A percentile compares a stretch with the other conserved stretches of the same genome.
These are phyloP conservation scores for Arthroderma sp. DNA, from an alignment of 2,329 filamentous ascomycete species.

Conservation along the genomic window DNA sequence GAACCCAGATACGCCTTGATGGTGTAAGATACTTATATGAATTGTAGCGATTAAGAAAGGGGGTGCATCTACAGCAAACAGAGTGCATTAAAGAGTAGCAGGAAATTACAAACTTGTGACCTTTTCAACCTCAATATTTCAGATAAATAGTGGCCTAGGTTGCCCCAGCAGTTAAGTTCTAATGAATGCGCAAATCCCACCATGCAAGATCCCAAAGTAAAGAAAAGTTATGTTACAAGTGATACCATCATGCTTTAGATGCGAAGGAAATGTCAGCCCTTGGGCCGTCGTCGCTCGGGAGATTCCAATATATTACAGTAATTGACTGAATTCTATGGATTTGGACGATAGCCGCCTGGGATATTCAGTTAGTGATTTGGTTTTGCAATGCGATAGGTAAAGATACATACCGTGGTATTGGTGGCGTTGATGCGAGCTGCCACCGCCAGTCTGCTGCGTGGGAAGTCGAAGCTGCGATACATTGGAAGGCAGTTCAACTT, in stretches of 20 bases:
- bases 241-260: not conserved
- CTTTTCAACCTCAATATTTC: too few relatives aligned
- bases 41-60: too few relatives aligned
- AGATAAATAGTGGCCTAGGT: not conserved
- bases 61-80: too few relatives aligned
- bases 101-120: too few relatives aligned
- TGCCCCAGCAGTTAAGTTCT: not conserved
- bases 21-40: too few relatives aligned
- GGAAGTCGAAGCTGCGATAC: slow-evolving; percentile 26
- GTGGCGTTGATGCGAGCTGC: not conserved
- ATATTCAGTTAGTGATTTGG: not conserved
- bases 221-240: slow-evolving; percentile 3
- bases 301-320: not conserved
- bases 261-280: not conserved
- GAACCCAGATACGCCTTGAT: too few relatives aligned
- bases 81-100: too few relatives aligned
- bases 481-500: slow-evolving; percentile 51
- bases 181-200: not conserved
- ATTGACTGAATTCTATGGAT: not conserved
- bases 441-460: not conserved
- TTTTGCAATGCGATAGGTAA: not conserved
- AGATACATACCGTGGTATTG: not conserved
- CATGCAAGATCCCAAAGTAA: not conserved
- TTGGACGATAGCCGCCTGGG: not conserved
- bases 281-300: not conserved